Evolutionary conservation across 2,329 filamentous ascomycete genomes (phyloP), one percentile per base, ranked within the genome.

Genomic region (Verticillium tricorpus): DNA sequence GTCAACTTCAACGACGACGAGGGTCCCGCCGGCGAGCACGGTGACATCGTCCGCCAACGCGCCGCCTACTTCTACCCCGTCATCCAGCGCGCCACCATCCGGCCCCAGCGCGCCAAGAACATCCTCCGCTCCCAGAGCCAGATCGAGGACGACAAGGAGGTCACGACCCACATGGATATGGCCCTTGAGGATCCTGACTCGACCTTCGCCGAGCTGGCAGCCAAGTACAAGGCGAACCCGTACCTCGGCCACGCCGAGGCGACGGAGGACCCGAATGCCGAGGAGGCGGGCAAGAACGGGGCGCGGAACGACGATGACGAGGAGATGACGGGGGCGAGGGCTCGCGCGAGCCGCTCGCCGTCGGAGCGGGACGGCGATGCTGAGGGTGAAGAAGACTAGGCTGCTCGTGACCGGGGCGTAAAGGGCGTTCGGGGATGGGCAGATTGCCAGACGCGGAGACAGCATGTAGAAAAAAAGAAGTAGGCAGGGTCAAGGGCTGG

Each of bases 51-150:
- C 31, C 71, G 76, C 58, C 80, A 85, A 65, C 85, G 84, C 71
- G 87, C 81, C 7, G 84, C 82, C 14, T 89, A 87, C 72, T 90
- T 89, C 74, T 90, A 89, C 68, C 88, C 88, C 4, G 80, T 90
- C 65, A 84, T 89, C 75, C 86, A 89, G 72, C 83, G 85, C 60
- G 85, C 81, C 56, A 80, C 80, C 25, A 85, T 90, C 68, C 80
- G 85, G 55, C 85, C 85, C 34, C 86, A 88, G 73, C 82, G 87
- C 62, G 83, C 80, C 64, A 88, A 85, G 78, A 86, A 86, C 69
- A 87, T 88, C 66, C 81, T 84, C 56, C 82, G 83, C 56, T 83
- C 77, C 35, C 76, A 77, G 55, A 81, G 79, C 62, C 71, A 80
- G 32, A 68, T 67, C 39, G 72, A 78, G 34, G 79, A 82, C 39